Evolutionary conservation across 23 red algal species (phyloP), one percentile per base, ranked within the genome.

Genomic region (Gracilaria gracilis): DNA sequence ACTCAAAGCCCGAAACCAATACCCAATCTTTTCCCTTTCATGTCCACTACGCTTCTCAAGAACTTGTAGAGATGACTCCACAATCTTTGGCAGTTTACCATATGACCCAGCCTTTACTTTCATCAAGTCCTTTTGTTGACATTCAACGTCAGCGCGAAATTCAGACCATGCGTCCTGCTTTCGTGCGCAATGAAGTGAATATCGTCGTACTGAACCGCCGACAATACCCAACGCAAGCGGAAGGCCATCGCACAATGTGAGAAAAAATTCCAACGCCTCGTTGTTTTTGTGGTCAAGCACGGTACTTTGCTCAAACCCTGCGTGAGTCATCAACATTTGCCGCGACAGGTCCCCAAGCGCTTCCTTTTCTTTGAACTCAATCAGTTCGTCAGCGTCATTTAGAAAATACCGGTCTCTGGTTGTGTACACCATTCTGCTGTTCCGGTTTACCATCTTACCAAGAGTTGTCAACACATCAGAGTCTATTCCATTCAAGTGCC

Each of bases 401-500:
- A 64, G 15, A 64, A 64, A 64, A 64, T 64, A 15, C 3, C 16
- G 21, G 58, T 64, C 58, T 64, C 58, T 64, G 58, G 58, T 64
- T n/a, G 58, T 64, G 58, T 64, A 64, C 58, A 64, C 58, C 58
- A 64, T n/a, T n/a, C 58, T 4, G 15, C 58, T 64, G 21, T 29
- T 64, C 21, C 27, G 58, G 6, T 64, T 64, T 15, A 64, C 58
- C 58, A 64, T 64, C 4, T 5, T 3, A 9, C 58, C 58, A 64
- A 64, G 58, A 29, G 4, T 64, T 9, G 23, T 9, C 6, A 64
- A n/a, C 21, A 64, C 58, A 5, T 64, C 15, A 4, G 58, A 64
- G 58, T 64, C 58, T 5, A 82, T 82, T 9, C 78, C 78, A 29
- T 61, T 55, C 2, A 4, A 4, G 4, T 34, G 16, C 78, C 78